phyloP scores from a whole-genome alignment of 2,329 filamentous ascomycete genomes.

The Scleromitrula shiraiana region DNA sequence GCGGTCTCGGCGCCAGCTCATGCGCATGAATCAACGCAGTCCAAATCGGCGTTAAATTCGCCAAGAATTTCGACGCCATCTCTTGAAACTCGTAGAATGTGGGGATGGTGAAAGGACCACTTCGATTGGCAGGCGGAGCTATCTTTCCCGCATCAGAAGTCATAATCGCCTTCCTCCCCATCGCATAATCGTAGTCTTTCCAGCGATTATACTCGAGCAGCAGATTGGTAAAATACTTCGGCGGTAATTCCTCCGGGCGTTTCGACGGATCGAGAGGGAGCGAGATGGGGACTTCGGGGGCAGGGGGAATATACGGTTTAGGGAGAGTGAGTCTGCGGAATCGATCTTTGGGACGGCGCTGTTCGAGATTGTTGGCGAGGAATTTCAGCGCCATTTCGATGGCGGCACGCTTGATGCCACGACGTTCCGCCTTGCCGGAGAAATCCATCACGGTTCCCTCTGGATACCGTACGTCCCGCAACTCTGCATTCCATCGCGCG shows the following conservation, averaged over 20 bases:
- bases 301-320: slow-evolving; percentile 1
- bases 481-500: not conserved
- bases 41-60: not conserved
- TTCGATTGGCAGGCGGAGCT: slow-evolving; percentile 17
- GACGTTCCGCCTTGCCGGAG: slow-evolving; percentile 20
- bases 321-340: slow-evolving; percentile 20
- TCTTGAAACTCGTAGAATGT: slow-evolving; percentile 10
- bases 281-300: slow-evolving; percentile 18
- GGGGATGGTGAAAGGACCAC: slow-evolving; percentile 18
- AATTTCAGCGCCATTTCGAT: slow-evolving; percentile 24
- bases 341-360: slow-evolving; percentile 22
- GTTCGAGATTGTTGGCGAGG: slow-evolving; percentile 24
- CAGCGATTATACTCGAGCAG: slow-evolving; percentile 14
- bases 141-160: not conserved
- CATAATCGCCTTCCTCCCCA: not conserved
- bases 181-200: slow-evolving; percentile 19
- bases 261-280: slow-evolving; percentile 20
- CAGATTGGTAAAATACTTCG: slow-evolving; percentile 23
- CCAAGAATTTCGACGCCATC: not conserved
- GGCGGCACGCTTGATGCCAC: slow-evolving; percentile 24
- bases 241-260: slow-evolving; percentile 21
- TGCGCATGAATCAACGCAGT: not conserved
- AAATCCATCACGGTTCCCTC: slow-evolving; percentile 14
- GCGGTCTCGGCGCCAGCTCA: not conserved
- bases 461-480: not conserved